A percentile compares a stretch with the other conserved stretches of the same genome.
Evolutionary conservation across 2,329 filamentous ascomycete species (phyloP).

Genomic region (Paraconiothyrium sp.): DNA sequence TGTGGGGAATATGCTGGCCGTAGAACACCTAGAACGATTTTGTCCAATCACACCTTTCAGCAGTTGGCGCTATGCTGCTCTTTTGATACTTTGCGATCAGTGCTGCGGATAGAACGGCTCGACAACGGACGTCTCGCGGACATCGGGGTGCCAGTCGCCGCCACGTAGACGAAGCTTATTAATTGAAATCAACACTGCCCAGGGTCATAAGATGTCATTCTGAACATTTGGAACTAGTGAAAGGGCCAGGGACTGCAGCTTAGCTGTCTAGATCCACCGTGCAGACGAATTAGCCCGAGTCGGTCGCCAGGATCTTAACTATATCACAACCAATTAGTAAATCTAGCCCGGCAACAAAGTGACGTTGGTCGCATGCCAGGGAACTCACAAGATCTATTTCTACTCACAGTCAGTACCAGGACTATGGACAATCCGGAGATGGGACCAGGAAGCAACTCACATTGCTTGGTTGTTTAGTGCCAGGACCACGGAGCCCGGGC

Average conservation of each 20-base stretch:
- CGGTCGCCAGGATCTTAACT: neutral
- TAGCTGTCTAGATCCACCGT: neutral
- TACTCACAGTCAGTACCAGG: no score
- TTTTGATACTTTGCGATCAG: conserved; percentile 5
- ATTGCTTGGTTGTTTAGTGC: no score
- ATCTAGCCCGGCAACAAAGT: neutral
- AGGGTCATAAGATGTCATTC: neutral
- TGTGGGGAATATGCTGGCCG: neutral
- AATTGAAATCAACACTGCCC: neutral
- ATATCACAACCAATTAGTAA: neutral
- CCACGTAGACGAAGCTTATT: neutral
- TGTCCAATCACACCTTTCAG: neutral
- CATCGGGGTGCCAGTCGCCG: neutral
- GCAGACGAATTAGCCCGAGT: neutral
- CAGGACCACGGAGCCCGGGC: no score
- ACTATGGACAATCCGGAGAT: no score
- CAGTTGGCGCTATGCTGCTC: neutral
- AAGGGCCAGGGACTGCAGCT: neutral
- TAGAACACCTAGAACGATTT: neutral
- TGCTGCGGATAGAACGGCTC: conserved; percentile 12
- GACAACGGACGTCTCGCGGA: neutral
- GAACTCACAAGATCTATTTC: no score
- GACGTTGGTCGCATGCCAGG: neutral
- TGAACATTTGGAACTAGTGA: neutral
- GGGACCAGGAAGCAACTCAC: no score